phyloP scores from a whole-genome alignment of 2,329 filamentous ascomycete genomes.

The Claviceps citrina region DNA sequence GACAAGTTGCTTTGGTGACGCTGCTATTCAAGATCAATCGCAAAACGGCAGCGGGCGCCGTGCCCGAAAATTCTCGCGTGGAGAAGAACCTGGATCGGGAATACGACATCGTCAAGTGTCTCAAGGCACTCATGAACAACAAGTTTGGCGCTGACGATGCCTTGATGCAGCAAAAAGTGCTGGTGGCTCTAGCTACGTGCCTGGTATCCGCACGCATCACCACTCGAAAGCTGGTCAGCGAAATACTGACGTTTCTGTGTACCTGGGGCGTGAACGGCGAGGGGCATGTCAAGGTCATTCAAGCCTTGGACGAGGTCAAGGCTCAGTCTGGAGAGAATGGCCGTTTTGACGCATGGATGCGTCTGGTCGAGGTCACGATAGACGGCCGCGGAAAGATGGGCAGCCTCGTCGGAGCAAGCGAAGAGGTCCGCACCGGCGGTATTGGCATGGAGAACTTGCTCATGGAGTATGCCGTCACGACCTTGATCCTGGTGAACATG shows the following conservation, averaged over 20 bases:
- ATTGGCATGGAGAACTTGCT: conserved; percentile 97
- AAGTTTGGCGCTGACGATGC: conserved; percentile 97
- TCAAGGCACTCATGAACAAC: conserved; percentile 98
- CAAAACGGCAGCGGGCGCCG: conserved; percentile 59
- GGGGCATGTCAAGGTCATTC: conserved; percentile 84
- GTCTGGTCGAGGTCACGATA: conserved; percentile 89
- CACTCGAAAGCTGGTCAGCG: conserved; percentile 85
- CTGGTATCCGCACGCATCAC: conserved; percentile 79
- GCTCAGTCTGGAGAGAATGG: conserved; percentile 79
- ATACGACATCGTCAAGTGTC: conserved; percentile 94
- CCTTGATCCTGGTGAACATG: conserved; percentile 91
- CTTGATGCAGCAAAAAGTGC: conserved; percentile 73
- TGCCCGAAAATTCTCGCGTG: conserved; percentile 38
- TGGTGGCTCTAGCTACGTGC: conserved; percentile 73
- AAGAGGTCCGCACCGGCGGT: conserved; percentile 87
- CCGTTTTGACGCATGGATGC: conserved; percentile 96
- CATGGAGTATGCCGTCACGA: conserved; percentile 97
- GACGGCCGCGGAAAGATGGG: conserved; percentile 98
- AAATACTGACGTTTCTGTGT: conserved; percentile 89
- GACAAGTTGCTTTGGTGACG: conserved; percentile 88
- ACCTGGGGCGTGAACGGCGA: conserved; percentile 75
- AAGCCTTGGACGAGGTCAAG: conserved; percentile 86
- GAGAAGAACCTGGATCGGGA: conserved; percentile 80
- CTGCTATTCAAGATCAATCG: conserved; percentile 88
- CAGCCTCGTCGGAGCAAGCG: conserved; percentile 87